phyloP scores from a whole-genome alignment of 1,284 basidiomycete genomes.

The Ceratorhiza oryzae-sativae region DNA sequence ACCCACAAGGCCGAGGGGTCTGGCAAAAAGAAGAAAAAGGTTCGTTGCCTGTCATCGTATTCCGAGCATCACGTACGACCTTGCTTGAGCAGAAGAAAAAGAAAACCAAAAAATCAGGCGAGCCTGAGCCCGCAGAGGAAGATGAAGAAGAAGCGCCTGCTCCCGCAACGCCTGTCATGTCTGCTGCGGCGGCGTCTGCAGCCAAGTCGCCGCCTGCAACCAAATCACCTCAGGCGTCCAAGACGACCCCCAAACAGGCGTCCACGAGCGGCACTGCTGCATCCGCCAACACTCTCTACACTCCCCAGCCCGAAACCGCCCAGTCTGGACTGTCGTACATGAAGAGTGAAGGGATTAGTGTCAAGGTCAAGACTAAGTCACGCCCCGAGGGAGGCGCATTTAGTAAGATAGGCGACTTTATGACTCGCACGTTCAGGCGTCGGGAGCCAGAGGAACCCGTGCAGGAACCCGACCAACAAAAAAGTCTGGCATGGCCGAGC shows the following conservation, averaged over 20 bases:
- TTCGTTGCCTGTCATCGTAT: not conserved
- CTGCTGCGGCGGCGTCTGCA: not conserved
- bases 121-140: constrained; percentile 14
- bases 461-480: constrained; percentile 25
- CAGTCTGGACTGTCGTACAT: constrained; percentile 40
- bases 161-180: constrained; percentile 3
- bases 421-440: constrained; percentile 26
- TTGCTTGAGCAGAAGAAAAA: constrained; percentile 37
- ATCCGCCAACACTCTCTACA: constrained; percentile 36
- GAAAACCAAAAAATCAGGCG: constrained; percentile 39
- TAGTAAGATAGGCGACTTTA: constrained; percentile 25
- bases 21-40: constrained; percentile 36
- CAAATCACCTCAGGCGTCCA: constrained; percentile 11
- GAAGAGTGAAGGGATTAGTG: constrained; percentile 14
- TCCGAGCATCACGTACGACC: not conserved
- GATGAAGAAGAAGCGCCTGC: constrained; percentile 30
- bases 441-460: constrained; percentile 11
- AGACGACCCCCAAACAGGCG: constrained; percentile 19
- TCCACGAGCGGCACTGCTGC: constrained; percentile 8
- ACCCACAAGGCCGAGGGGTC: constrained; percentile 2
- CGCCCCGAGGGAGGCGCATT: constrained; percentile 29
- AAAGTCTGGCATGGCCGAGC: constrained; percentile 18
- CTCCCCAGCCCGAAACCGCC: constrained; percentile 37
- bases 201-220: not conserved
- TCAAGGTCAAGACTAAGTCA: constrained; percentile 38